Evolutionary conservation across 2,329 filamentous ascomycete species (phyloP).

Genomic region (Trichoderma pleuroti): DNA sequence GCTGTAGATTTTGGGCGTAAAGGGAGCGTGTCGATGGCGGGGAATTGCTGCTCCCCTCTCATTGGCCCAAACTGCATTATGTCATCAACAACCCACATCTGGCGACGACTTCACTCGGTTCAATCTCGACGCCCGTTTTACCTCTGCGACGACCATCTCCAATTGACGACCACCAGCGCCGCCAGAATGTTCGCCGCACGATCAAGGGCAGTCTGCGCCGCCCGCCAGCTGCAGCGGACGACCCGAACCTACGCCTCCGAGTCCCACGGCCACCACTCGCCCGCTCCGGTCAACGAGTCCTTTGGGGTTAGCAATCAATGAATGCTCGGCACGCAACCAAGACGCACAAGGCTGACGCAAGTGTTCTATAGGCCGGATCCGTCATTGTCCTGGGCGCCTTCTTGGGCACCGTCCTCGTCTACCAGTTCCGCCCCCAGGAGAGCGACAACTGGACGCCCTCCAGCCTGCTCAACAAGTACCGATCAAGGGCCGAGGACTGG

Average conservation of each 20-base stretch:
- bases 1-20: background rate
- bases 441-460: constrained; percentile 44
- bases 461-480: constrained; percentile 45
- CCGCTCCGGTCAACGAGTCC: constrained; percentile 49
- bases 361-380: constrained; percentile 44
- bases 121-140: constrained; percentile 21
- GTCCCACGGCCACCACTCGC: constrained; percentile 46
- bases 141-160: constrained; percentile 26
- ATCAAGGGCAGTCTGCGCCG: constrained; percentile 41
- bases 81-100: constrained; percentile 16
- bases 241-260: constrained; percentile 54
- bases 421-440: constrained; percentile 49
- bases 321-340: background rate
- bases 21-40: background rate
- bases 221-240: constrained; percentile 37
- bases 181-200: constrained; percentile 42
- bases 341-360: constrained; percentile 4
- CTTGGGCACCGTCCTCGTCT: constrained; percentile 43
- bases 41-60: background rate
- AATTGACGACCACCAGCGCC: constrained; percentile 33
- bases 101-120: constrained; percentile 24
- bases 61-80: constrained; percentile 14
- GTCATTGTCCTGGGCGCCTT: constrained; percentile 45
- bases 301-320: constrained; percentile 50
- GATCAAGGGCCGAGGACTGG: constrained; percentile 48